phyloP scores from a whole-genome alignment of 2,329 filamentous ascomycete genomes.

The Sclerotinia subarctica region DNA sequence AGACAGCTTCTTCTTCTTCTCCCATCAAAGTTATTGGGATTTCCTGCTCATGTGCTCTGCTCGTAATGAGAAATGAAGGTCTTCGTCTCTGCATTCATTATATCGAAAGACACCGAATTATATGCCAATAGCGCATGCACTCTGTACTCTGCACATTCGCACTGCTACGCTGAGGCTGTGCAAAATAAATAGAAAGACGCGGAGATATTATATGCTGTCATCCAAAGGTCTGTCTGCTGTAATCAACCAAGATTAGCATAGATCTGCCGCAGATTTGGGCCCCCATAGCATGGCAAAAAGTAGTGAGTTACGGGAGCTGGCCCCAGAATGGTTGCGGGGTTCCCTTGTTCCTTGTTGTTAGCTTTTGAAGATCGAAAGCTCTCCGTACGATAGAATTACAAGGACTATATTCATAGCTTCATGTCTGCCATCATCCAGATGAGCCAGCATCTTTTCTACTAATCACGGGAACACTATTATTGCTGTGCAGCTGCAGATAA shows the following conservation, averaged over 20 bases:
- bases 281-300: background rate
- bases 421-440: conserved; percentile 13
- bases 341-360: conserved; percentile 9
- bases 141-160: conserved; percentile 2
- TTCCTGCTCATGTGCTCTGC: background rate
- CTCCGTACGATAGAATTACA: conserved; percentile 3
- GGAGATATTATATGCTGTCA: conserved; percentile 12
- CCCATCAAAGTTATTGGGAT: background rate
- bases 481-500: conserved; percentile 6
- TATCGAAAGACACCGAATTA: background rate
- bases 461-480: conserved; percentile 14
- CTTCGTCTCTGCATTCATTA: background rate
- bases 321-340: conserved; percentile 13
- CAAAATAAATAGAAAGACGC: conserved; percentile 10
- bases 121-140: background rate
- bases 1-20: background rate
- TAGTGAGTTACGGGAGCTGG: background rate
- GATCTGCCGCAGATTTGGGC: conserved; percentile 14
- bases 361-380: background rate
- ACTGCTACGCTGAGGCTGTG: conserved; percentile 18
- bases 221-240: conserved; percentile 13
- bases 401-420: conserved; percentile 5
- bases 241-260: conserved; percentile 8
- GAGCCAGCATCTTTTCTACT: background rate
- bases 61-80: conserved; percentile 8